Base-by-base conservation (phyloP, 2,329 filamentous ascomycete genomes). In the Cladobotryum mycophilum region DNA sequence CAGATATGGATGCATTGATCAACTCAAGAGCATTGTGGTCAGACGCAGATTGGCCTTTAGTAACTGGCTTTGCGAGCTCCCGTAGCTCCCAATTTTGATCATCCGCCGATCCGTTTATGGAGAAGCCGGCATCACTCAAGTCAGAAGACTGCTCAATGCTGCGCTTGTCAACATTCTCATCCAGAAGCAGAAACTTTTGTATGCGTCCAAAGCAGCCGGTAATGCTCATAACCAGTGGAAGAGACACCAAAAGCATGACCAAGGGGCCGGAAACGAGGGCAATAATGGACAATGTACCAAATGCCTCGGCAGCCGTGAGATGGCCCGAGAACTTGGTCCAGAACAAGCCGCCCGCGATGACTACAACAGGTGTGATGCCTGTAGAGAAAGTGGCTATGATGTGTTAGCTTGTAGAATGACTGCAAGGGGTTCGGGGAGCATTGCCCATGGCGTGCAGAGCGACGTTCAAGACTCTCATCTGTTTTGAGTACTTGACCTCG, bases 91-190 rank as follows among this genome's bases (percentile, higher is more conserved):
- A 30, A 8, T 11, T 30, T 30, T 2, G 2, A 30, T 30, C 9
- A 30, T 30, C 25, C 9, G 25, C 9, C 6, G 25, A 11, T 6
- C 6, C 8, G 25, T 30, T 4, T 8, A 11, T 30, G 6, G 25
- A 30, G 25, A 6, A 30, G 6, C 25, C 9, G 6, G 9, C 9
- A 30, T 30, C 25, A 3, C 25, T 6, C 3, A 11, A 30, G 9
- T 30, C 6, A 30, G 25, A 2, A 11, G 25, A 11, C 2, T 6
- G 25, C 6, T 11, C 25, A 30, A 11, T 30, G 9, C 9, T 30
- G 25, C 60, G 69, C 67, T 37, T 7, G 20, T 45, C 44, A 5
- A 15, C 43, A 42, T 14, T 37, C 17, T 38, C 50, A 45, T 41
- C 41, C 4, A 52, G 36, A 12, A 56, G 52, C 9, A 58, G 47